Percentiles rank a stretch among this genome's conserved stretches.
phyloP scores from a whole-genome alignment of 495 filamentous ascomycete genomes.

The Trichoderma orchidacearum region DNA sequence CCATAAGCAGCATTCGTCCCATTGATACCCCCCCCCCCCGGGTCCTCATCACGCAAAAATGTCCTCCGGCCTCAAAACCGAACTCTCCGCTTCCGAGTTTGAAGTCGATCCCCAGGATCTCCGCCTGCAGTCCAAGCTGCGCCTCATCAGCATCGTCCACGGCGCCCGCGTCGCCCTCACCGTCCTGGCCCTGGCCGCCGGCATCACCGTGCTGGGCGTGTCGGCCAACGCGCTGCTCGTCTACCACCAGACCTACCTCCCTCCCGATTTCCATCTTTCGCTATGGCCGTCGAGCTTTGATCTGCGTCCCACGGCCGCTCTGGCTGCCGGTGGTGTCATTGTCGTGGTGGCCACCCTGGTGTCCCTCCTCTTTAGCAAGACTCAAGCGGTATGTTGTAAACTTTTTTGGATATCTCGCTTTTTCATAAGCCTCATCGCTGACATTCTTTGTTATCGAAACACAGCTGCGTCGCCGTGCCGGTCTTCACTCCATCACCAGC shows the following conservation, averaged over 20 bases:
- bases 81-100: slow-evolving; percentile 14
- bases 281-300: slow-evolving; percentile 40
- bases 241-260: slow-evolving; percentile 34
- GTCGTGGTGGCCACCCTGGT: slow-evolving; percentile 26
- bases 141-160: slow-evolving; percentile 22
- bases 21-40: not conserved
- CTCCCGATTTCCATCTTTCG: slow-evolving; percentile 20
- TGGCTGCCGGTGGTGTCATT: slow-evolving; percentile 30
- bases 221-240: slow-evolving; percentile 32
- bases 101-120: slow-evolving; percentile 23
- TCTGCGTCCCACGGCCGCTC: slow-evolving; percentile 33
- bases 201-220: slow-evolving; percentile 32
- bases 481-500: slow-evolving; percentile 22
- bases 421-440: too few species aligned
- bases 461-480: slow-evolving; percentile 26
- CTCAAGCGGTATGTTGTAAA: slow-evolving; percentile 23
- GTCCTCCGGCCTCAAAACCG: not conserved
- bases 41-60: not conserved
- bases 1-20: not conserved
- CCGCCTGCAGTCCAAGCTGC: slow-evolving; percentile 18
- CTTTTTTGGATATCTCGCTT: too few species aligned
- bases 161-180: slow-evolving; percentile 28
- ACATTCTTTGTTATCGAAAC: not conserved
- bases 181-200: slow-evolving; percentile 31
- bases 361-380: slow-evolving; percentile 27